Base-by-base conservation (phyloP, 768 basidiomycete genomes). In the Amylocystis lapponica region DNA sequence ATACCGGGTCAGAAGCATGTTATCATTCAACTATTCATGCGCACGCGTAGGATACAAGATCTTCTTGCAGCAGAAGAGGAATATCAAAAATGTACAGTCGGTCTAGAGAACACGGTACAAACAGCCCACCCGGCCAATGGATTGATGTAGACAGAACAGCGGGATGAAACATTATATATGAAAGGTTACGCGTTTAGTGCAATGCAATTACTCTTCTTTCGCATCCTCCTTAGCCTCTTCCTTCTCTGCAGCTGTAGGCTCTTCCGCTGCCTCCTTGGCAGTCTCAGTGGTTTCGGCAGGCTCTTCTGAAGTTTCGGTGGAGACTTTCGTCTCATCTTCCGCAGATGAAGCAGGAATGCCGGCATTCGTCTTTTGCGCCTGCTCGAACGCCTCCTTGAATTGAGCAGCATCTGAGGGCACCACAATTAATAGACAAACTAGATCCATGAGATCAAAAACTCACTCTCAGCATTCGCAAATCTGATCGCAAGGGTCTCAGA, bases 401-500 rank as follows among this genome's bases (percentile, higher is more conserved):
- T 84, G 74, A 50, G 64, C 76, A 39, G 96, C 96, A 64, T 93
- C 83, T 88, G 52, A 20, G 21, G 22, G 4, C n/a, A n/a, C 30
- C 40, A 39, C 7, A 23, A 12, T 9, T 12, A 12, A 25, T 14
- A 38, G 23, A 31, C 29, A 36, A 41, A 2, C 5, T 10, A 38
- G 27, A 5, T 17, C 12, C 2, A 42, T 23, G 47, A 33, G 17
- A 38, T 29, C 2, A 36, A 20, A 27, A 34, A 67, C 91, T 67
- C 53, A 95, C 94, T 91, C 14, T 98, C 94, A 44, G 90, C 71
- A 69, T 96, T 99, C 51, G 91, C 95, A 57, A 99, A 98, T 43
- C 96, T 88, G 62, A 99, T 96, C 39, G 96, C 96, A 48, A 99
- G 82, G 20, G 96, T 99, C 70, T 98, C 96, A 17, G 93, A 64